These are phyloP conservation scores for Filosporella fistucella DNA, from an alignment of 495 filamentous ascomycete genomes.

Conservation along the genomic window DNA sequence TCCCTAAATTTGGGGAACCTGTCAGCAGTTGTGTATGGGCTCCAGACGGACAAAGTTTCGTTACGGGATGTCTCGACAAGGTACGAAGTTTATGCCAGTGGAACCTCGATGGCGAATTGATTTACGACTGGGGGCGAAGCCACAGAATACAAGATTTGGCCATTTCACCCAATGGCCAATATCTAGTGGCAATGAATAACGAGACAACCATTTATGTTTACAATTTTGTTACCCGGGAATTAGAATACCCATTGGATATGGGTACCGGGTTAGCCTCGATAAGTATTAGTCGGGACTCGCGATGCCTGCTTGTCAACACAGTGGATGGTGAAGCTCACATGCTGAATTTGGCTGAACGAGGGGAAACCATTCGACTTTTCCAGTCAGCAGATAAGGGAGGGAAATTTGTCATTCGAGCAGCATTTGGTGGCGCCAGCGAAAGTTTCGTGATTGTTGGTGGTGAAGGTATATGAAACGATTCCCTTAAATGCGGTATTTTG, in stretches of 20 bases:
- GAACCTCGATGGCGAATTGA: conserved; percentile 49
- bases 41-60: conserved; percentile 69
- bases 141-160: conserved; percentile 81
- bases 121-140: conserved; percentile 60
- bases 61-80: conserved; percentile 75
- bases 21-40: conserved; percentile 87
- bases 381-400: conserved; percentile 62
- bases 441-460: conserved; percentile 88
- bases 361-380: conserved; percentile 67
- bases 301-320: conserved; percentile 77
- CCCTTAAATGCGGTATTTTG: neutral
- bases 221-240: conserved; percentile 67
- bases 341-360: conserved; percentile 70
- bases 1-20: conserved; percentile 63
- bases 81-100: conserved; percentile 63
- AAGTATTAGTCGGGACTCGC: conserved; percentile 73
- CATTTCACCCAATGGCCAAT: conserved; percentile 72
- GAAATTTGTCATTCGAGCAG: conserved; percentile 70
- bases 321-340: conserved; percentile 68
- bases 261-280: conserved; percentile 69
- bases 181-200: conserved; percentile 72
- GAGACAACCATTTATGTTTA: conserved; percentile 73
- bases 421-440: conserved; percentile 85
- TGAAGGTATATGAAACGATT: conserved; percentile 58
- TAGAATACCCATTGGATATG: conserved; percentile 67